These are phyloP conservation scores for Coemansia sp. DNA, from an alignment of 192 early-diverging fungal species.

Conservation along the genomic window DNA sequence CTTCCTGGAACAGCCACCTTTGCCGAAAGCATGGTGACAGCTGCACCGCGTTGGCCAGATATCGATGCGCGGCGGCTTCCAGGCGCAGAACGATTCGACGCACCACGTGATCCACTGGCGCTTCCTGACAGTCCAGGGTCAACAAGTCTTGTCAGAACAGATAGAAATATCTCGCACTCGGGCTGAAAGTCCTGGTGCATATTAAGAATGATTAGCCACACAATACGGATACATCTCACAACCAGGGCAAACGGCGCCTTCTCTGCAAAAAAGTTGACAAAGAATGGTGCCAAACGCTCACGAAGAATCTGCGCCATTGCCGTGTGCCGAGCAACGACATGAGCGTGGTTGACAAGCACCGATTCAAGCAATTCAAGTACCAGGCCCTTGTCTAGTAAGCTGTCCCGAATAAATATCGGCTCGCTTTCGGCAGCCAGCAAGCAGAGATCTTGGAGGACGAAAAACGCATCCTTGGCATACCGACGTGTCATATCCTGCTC, in stretches of 20 bases:
- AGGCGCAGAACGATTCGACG: constrained; percentile 1
- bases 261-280: constrained; percentile 95
- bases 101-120: background rate
- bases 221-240: constrained; percentile 80
- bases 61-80: constrained; percentile 17
- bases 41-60: background rate
- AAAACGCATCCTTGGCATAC: constrained; percentile 79
- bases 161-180: constrained; percentile 94
- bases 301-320: constrained; percentile 70
- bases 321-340: constrained; percentile 75
- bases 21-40: background rate
- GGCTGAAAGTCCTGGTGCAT: constrained; percentile 50
- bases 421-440: constrained; percentile 68
- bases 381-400: constrained; percentile 63
- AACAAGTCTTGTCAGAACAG: constrained; percentile 79
- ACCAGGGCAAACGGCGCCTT: constrained; percentile 71
- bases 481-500: constrained; percentile 47
- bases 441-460: constrained; percentile 89
- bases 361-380: constrained; percentile 93
- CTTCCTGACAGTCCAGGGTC: constrained; percentile 62
- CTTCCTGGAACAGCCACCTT: constrained; percentile 1
- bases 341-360: constrained; percentile 75
- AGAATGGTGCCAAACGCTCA: constrained; percentile 82
- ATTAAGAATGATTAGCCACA: constrained; percentile 73
- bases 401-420: constrained; percentile 60